Conservation (phyloP, 78 protist species). For the slime mould (Dictyostelium discoideum) region DNA sequence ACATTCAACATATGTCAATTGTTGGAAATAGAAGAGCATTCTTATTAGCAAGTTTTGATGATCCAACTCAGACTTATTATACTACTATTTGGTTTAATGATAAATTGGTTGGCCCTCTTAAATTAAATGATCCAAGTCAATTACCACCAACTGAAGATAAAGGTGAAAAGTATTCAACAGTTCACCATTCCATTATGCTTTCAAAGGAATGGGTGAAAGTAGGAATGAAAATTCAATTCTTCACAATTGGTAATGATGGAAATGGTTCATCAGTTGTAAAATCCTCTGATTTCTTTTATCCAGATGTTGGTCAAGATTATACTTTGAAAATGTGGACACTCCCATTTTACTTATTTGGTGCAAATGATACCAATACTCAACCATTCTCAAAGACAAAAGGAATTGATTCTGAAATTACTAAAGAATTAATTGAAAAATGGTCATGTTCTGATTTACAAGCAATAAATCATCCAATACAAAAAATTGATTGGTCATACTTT, state of each 20-base stretch:
- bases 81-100: neutral
- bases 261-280: no score
- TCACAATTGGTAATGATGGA: neutral
- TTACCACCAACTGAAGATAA: constrained; percentile 36
- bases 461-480: neutral
- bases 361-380: neutral
- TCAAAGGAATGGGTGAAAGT: neutral
- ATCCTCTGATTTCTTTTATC: neutral
- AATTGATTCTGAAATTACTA: neutral
- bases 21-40: neutral
- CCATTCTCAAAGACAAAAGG: neutral
- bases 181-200: neutral
- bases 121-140: neutral
- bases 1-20: neutral
- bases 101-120: neutral
- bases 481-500: neutral
- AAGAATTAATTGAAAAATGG: constrained; percentile 27
- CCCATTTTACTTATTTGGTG: constrained; percentile 50
- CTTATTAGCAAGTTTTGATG: neutral
- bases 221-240: neutral
- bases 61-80: neutral
- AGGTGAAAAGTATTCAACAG: neutral
- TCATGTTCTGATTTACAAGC: neutral
- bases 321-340: neutral
- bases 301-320: neutral